A percentile compares a stretch with the other conserved stretches of the same genome.
Conservation (phyloP, 768 basidiomycete species). For the Tulasnella sp. region DNA sequence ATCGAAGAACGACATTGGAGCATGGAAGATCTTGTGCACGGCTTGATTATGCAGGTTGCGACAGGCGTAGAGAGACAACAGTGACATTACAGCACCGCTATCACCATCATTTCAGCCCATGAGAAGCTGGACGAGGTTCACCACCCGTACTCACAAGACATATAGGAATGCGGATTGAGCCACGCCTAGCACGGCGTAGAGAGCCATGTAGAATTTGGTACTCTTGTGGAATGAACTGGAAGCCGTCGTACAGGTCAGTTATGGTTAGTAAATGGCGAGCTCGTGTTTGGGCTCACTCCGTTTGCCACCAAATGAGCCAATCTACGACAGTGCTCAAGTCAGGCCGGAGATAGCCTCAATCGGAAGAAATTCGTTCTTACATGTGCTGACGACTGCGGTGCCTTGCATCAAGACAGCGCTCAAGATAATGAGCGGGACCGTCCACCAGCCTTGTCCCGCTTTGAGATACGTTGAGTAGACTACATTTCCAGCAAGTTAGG, state of each 20-base stretch:
- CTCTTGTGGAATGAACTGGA: constrained; percentile 35
- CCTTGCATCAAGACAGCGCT: constrained; percentile 48
- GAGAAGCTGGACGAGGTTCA: not conserved
- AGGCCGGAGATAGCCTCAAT: constrained; percentile 24
- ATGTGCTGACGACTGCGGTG: not conserved
- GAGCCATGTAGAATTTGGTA: constrained; percentile 49
- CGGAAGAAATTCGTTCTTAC: not conserved
- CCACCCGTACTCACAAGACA: constrained; percentile 32
- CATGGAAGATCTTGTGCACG: constrained; percentile 47
- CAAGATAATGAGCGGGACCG: constrained; percentile 39
- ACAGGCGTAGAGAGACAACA: constrained; percentile 41
- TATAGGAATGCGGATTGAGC: constrained; percentile 48
- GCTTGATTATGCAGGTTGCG: constrained; percentile 49
- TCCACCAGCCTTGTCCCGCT: constrained; percentile 42
- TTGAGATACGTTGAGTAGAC: constrained; percentile 50
- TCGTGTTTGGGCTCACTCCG: constrained; percentile 31
- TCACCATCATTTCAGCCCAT: not conserved
- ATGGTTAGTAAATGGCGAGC: not conserved
- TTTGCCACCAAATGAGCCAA: constrained; percentile 66
- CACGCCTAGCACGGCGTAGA: constrained; percentile 53
- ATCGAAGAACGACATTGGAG: constrained; percentile 29
- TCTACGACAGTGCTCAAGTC: constrained; percentile 30
- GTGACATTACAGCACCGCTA: constrained; percentile 17
- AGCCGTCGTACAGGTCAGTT: constrained; percentile 30
- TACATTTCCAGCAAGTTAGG: too few species aligned